Base-by-base conservation (phyloP, 2,329 filamentous ascomycete species). In the Amylocarpus encephaloides region DNA sequence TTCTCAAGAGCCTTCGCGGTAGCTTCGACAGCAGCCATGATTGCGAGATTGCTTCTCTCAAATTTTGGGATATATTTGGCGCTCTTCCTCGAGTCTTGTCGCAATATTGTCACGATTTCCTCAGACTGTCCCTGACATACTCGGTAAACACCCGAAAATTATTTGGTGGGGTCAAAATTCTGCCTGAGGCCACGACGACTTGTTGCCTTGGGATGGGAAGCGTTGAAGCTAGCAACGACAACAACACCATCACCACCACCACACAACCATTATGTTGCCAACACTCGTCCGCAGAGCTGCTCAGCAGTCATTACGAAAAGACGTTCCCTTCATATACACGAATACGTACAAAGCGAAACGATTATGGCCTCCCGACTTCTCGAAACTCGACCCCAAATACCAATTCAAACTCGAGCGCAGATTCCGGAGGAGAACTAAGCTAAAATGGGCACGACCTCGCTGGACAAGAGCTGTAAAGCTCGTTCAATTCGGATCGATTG, bases 341-440 rank as follows among this genome's bases (percentile, higher is more conserved):
- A 82, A 80, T 63, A 77, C 77, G 5, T 83, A 80, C 70, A 78
- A 73, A 62, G 78, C 82, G 43, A 84, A 86, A 68, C 86, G 85
- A 64, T 72, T 80, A 57, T 92, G 87, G 87, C 87, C 87, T 50
- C 87, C 87, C 11, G 82, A 90, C 67, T 86, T 92, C 68, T 71
- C 75, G 55, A 78, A 80, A 64, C 76, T 92, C 52, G 80, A 80
- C 34, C 71, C 75, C 42, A 85, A 86, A 67, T 81, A 90, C 63
- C 83, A 91, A 68, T 85, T 91, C 65, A 77, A 82, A 39, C 83
- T 89, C 60, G 87, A 92, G 72, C 82, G 86, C 66, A 83, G 85
- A 64, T 91, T 85, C 70, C 86, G 88, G 69, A 76, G 87, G 46
- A 77, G 87, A 48, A 68, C 85, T 22, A 74, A 76, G 51, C 68